These are phyloP conservation scores for Yamadazyma kanchanaburiensis DNA, from an alignment of 1,139 yeast genomes.

Conservation along the genomic window DNA sequence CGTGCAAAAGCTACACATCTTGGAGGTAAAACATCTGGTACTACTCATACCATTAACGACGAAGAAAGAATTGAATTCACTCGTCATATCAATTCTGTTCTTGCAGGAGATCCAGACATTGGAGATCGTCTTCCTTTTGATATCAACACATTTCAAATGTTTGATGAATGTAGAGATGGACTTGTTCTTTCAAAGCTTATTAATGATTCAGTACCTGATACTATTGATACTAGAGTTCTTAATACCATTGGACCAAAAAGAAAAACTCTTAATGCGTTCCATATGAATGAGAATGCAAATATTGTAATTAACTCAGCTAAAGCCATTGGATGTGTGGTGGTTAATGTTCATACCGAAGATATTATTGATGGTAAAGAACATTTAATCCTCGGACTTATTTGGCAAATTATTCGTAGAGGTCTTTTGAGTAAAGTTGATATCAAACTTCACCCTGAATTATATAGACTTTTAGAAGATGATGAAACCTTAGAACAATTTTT, in stretches of 20 bases:
- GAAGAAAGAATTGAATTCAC: conserved; percentile 95
- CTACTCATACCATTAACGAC: conserved; percentile 95
- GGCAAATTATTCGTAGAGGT: conserved; percentile 98
- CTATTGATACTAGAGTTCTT: conserved; percentile 96
- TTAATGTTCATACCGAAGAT: conserved; percentile 95
- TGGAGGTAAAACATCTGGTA: conserved; percentile 78
- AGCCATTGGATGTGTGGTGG: conserved; percentile 98
- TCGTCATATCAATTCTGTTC: conserved; percentile 87
- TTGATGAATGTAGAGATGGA: conserved; percentile 97
- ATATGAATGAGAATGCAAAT: conserved; percentile 95
- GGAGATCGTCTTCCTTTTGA: conserved; percentile 90
- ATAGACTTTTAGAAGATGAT: conserved; percentile 91
- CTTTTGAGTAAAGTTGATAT: conserved; percentile 91
- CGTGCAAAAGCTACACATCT: conserved; percentile 72
- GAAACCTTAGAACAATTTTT: conserved; percentile 96
- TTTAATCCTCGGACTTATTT: conserved; percentile 87
- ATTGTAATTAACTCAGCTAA: conserved; percentile 97
- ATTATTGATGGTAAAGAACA: conserved; percentile 97
- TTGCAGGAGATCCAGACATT: conserved; percentile 85
- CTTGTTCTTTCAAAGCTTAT: conserved; percentile 87
- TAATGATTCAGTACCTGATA: conserved; percentile 96
- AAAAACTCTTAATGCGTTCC: conserved; percentile 87
- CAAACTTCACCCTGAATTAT: conserved; percentile 93
- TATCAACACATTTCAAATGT: conserved; percentile 89
- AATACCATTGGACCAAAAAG: conserved; percentile 75